Conservation (phyloP, 2,329 filamentous ascomycete genomes). For the Parafenestella ontariensis region DNA sequence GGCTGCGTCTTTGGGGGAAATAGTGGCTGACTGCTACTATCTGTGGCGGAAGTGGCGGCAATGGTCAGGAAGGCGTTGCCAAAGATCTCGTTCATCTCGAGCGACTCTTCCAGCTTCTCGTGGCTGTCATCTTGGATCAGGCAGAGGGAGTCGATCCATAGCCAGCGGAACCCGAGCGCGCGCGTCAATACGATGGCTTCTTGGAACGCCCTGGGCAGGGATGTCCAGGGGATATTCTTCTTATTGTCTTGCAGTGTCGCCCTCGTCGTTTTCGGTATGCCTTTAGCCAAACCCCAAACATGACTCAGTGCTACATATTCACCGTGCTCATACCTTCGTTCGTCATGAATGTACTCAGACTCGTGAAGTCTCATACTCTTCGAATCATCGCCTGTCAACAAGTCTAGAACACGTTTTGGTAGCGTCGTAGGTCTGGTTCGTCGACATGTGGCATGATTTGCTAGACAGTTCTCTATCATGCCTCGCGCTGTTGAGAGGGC, state of each 20-base stretch:
- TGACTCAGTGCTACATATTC: conserved; percentile 45
- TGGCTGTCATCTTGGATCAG: conserved; percentile 40
- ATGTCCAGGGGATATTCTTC: conserved; percentile 37
- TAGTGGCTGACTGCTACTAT: conserved; percentile 36
- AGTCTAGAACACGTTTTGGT: conserved; percentile 42
- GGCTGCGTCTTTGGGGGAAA: conserved; percentile 32
- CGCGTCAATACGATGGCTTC: conserved; percentile 45
- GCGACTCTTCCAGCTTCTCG: conserved; percentile 36
- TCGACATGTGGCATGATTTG: conserved; percentile 40
- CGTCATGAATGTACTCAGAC: conserved; percentile 30
- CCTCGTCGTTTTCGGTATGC: conserved; percentile 38
- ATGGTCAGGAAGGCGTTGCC: conserved; percentile 44
- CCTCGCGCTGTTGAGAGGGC: conserved; percentile 33
- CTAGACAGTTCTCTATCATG: conserved; percentile 41
- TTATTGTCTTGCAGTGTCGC: conserved; percentile 35
- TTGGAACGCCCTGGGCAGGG: conserved; percentile 43
- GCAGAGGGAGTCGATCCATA: conserved; percentile 48
- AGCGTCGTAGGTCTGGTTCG: conserved; percentile 29
- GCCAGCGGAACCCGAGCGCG: conserved; percentile 44
- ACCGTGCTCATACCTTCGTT: conserved; percentile 39
- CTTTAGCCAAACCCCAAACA: conserved; percentile 39
- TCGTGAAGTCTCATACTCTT: conserved; percentile 41
- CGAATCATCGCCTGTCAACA: conserved; percentile 34
- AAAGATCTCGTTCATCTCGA: conserved; percentile 39
- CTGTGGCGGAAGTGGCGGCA: conserved; percentile 40